These are phyloP conservation scores for Coffea eugenioides DNA, from an alignment of 257 asterid genomes.

Conservation along the genomic window DNA sequence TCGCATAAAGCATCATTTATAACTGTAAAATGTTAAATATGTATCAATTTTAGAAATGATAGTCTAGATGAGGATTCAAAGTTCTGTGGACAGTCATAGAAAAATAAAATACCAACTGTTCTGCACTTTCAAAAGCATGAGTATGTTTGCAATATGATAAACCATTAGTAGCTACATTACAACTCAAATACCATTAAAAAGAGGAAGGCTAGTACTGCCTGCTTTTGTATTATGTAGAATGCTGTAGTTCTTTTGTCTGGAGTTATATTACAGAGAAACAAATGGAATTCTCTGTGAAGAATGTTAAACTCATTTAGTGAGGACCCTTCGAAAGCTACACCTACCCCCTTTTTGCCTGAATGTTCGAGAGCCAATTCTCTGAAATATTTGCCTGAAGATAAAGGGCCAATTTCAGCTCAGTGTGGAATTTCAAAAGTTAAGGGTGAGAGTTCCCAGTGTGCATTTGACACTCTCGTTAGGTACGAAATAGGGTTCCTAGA, in stretches of 20 bases:
- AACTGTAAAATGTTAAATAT: slow-evolving; percentile 42
- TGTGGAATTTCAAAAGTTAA: too few relatives aligned
- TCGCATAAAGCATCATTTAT: slow-evolving; percentile 89
- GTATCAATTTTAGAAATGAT: slow-evolving; percentile 1
- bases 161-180: not conserved
- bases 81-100: not conserved
- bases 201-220: not conserved
- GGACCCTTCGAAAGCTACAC: not conserved
- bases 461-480: too few relatives aligned
- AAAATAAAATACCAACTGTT: not conserved
- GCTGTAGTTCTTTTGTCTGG: not conserved
- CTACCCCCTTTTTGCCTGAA: not conserved
- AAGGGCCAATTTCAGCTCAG: too few relatives aligned
- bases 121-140: not conserved
- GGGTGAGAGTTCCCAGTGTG: not conserved
- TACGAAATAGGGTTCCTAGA: not conserved
- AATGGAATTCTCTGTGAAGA: not conserved
- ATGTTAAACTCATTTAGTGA: not conserved
- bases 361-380: not conserved
- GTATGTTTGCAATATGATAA: not conserved
- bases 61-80: not conserved
- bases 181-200: not conserved
- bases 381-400: not conserved
- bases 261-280: not conserved
- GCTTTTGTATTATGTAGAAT: not conserved